A percentile compares a stretch with the other conserved stretches of the same genome.
Evolutionary conservation across 176 grass and related monocot species (phyloP).

Genomic region (Chloris gayana): DNA sequence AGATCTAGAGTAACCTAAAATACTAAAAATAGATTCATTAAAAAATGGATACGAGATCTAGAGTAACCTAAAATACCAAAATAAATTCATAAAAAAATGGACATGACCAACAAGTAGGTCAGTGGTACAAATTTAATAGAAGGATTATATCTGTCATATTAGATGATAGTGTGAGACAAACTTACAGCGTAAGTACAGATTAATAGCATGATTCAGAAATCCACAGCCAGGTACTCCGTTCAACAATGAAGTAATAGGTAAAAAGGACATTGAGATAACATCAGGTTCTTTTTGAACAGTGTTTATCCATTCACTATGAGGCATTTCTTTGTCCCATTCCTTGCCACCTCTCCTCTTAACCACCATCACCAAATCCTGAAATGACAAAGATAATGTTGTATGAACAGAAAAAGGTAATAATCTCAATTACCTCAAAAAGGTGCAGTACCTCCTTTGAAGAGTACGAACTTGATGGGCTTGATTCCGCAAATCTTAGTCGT

Average conservation of each 20-base stretch:
- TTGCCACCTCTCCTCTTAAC: slow-evolving; percentile 86
- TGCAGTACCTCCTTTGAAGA: slow-evolving; percentile 68
- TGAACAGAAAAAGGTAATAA: background rate
- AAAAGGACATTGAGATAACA: slow-evolving; percentile 93
- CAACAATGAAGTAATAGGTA: slow-evolving; percentile 95
- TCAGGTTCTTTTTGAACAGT: slow-evolving; percentile 83
- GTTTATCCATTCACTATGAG: slow-evolving; percentile 80
- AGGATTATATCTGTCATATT: background rate
- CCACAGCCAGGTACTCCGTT: slow-evolving; percentile 92
- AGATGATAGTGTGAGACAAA: slow-evolving; percentile 4
- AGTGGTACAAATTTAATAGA: slow-evolving; percentile 3
- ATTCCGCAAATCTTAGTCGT: slow-evolving; percentile 71
- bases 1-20: background rate
- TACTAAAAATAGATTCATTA: background rate
- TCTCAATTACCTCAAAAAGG: background rate
- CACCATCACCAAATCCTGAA: slow-evolving; percentile 75
- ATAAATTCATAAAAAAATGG: background rate
- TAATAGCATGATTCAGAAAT: slow-evolving; percentile 94
- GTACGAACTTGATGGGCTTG: slow-evolving; percentile 77
- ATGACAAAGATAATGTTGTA: background rate
- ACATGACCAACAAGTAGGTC: background rate
- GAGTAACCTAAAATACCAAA: background rate
- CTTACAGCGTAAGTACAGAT: slow-evolving; percentile 95
- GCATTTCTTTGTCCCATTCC: slow-evolving; percentile 60
- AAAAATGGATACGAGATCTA: background rate